Conservation (phyloP, 2,329 filamentous ascomycete species). For the Bimuria novae-zelandiae region DNA sequence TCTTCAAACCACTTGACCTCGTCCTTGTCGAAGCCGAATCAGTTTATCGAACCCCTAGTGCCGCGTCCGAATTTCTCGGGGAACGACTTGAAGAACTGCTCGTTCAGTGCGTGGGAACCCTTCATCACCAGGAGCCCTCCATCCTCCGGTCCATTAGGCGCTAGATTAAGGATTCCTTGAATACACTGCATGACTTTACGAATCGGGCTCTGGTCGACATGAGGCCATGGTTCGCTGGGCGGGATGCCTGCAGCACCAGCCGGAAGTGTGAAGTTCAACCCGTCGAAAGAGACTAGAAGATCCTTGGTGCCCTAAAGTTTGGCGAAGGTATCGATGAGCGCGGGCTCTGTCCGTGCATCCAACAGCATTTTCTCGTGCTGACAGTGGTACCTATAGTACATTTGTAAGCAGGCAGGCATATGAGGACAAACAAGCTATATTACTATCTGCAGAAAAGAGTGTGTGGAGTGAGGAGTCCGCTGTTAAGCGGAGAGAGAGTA, state of each 20-base stretch:
- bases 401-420: no score
- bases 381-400: no score
- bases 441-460: no score
- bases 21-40: neutral
- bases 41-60: constrained; percentile 67
- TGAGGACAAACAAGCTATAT: no score
- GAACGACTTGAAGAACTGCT: constrained; percentile 49
- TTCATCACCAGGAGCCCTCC: constrained; percentile 54
- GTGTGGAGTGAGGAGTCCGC: no score
- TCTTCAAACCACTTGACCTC: constrained; percentile 71
- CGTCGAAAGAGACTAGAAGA: constrained; percentile 46
- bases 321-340: constrained; percentile 43
- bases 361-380: constrained; percentile 52
- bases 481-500: no score
- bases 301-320: constrained; percentile 45
- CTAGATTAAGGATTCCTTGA: constrained; percentile 53
- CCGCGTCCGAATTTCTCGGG: constrained; percentile 37
- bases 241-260: constrained; percentile 32
- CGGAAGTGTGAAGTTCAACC: constrained; percentile 47
- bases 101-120: constrained; percentile 48
- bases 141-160: constrained; percentile 52
- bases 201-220: constrained; percentile 48
- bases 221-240: constrained; percentile 46
- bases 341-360: constrained; percentile 46
- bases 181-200: constrained; percentile 50